Base-by-base conservation (phyloP, 140 eudicot genomes). In the Bidens hawaiensis region DNA sequence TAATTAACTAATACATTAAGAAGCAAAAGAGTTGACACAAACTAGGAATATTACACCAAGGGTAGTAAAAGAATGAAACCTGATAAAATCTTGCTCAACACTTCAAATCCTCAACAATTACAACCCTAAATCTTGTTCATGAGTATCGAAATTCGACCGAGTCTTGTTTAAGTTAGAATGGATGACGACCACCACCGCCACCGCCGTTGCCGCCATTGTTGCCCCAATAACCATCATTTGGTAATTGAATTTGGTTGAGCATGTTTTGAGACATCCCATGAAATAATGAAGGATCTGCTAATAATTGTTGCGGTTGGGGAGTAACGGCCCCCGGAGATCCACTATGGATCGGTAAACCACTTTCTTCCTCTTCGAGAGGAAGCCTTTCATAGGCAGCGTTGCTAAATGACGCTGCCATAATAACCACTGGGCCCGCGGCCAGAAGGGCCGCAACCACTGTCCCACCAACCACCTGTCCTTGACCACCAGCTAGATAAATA, bases 381-480 rank as follows among this genome's bases (percentile, higher is more conserved):
- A 88, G 76, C 33, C 90, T 88, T n/a, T 88, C 96, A 5, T 84
- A 88, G n/a, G 87, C 96, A 4, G 94, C 94, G 64, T 88, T 88
- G 25, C 89, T 79, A 40, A 88, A 88, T 1, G 96, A 83, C 16
- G 96, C 94, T 2, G 90, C 87, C 89, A 84, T 84, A 23, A 88
- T 79, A 1, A 88, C 83, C 30, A 88, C 94, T 0, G 96, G 89
- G 1, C 96, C 96, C 0, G 89, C 72, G 0, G 96, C 96, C 19
- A 84, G 30, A 24, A 88, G 94, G 2, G 77, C 65, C 34, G 89
- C 89, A 1, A 77, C 89, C 19, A 84, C 94, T 15, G 81, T 54
- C 2, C 96, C 96, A 47, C 96, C 96, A 4, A 88, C 87, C 72
- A 88, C 96, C 70, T 88, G 96, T 5, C 96, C 96, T 78, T 88